Evolutionary conservation across 2,329 filamentous ascomycete genomes (phyloP), one percentile per base, ranked within the genome.

Genomic region (Lachnellula hyalina): DNA sequence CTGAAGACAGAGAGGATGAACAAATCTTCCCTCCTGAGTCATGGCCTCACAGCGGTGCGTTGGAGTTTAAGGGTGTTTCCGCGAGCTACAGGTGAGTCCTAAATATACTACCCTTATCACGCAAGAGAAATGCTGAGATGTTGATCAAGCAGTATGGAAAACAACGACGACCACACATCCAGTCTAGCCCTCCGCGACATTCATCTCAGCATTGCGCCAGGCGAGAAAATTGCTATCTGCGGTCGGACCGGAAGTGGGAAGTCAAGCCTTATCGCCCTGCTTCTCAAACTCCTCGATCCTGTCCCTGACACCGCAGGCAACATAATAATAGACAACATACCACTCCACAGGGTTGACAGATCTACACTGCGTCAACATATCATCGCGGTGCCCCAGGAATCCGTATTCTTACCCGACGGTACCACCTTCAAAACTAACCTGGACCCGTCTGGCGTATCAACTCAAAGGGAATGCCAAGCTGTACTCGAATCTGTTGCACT

Each of bases 351-450:
- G 1, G 68, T 82, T 12, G 63, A 76, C 51, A 73, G 78, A 2
- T 28, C 66, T 0, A 64, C 66, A 0, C 68, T 82, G 0, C 76
- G 80, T 7, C 67, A 73, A 41, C 74, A 74, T 0, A 67, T 83
- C 38, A 77, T 80, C 42, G 75, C 77, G 4, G 67, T 83, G 0
- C 77, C 80, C 0, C 80, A 83, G 62, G 80, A 83, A 4, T 65
- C 77, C 0, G 74, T 79, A 3, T 80, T 83, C 64, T 65, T 82
- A 1, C 75, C 74, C 0, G 74, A 73, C 36, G 72, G 70, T 5
- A 73, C 70, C 46, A 72, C 69, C 1, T 70, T 76, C 55, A 67
- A 65, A 28, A 50, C 64, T 6, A 78, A 80, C 53, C 68, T 79
- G 0, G 77, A 79, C 53, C 74, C 76, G 0, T 66, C 68, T 14